These are phyloP conservation scores for Willaertia magna DNA, from an alignment of 208 protist species.

Conservation along the genomic window DNA sequence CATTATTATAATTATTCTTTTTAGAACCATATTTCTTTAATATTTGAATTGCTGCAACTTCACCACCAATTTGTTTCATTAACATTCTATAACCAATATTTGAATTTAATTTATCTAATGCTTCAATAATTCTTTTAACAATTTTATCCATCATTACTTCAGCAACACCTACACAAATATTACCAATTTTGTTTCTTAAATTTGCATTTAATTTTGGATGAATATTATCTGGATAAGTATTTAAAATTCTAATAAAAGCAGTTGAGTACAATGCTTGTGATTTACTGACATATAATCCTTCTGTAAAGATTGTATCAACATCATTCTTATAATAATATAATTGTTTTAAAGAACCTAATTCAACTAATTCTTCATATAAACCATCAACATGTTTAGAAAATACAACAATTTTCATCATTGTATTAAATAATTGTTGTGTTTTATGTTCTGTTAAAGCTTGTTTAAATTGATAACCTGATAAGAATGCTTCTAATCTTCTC, in stretches of 20 bases:
- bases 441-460: neutral
- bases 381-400: neutral
- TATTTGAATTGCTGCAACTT: neutral
- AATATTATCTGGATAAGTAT: neutral
- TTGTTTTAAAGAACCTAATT: neutral
- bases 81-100: neutral
- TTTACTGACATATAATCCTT: neutral
- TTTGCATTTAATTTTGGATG: neutral
- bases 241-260: neutral
- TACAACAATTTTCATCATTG: neutral
- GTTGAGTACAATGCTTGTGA: neutral
- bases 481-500: slow-evolving; percentile 1
- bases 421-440: neutral
- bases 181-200: neutral
- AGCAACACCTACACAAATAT: neutral
- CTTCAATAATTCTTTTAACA: neutral
- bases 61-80: neutral
- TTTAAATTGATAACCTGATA: neutral
- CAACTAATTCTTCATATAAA: neutral
- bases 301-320: neutral
- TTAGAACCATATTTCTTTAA: neutral
- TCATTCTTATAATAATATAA: neutral
- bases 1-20: neutral
- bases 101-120: neutral
- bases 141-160: neutral